phyloP scores from a whole-genome alignment of 495 filamentous ascomycete genomes.

The Rhizodiscina lignyota region DNA sequence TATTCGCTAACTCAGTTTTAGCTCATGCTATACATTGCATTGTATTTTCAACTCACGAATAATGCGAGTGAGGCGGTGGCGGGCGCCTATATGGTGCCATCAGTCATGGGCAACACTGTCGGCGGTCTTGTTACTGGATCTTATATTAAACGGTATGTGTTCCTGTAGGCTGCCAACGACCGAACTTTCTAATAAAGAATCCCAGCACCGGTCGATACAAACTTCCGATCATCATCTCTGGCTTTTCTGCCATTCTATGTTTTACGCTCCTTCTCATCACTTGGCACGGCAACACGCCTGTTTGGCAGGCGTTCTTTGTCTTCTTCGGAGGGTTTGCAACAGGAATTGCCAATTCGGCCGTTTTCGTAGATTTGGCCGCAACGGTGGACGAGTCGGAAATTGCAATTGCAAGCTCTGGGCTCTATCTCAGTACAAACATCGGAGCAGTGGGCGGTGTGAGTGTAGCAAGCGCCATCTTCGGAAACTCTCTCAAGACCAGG shows the following conservation, averaged over 20 bases:
- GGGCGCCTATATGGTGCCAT: conserved; percentile 45
- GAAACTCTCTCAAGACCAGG: background rate
- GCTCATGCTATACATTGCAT: conserved; percentile 42
- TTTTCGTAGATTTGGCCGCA: conserved; percentile 12
- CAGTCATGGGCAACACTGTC: conserved; percentile 47
- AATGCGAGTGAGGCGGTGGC: conserved; percentile 35
- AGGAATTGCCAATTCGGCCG: conserved; percentile 9
- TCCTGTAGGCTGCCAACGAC: too few species aligned
- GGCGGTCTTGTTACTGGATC: conserved; percentile 43
- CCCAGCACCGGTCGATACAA: conserved; percentile 52
- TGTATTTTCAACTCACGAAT: conserved; percentile 54
- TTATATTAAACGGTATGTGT: too few species aligned
- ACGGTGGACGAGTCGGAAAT: conserved; percentile 5
- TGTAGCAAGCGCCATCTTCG: conserved; percentile 3
- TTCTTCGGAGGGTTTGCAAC: conserved; percentile 25
- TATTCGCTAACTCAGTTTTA: conserved; percentile 4
- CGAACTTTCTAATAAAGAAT: too few species aligned
- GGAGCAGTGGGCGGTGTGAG: conserved; percentile 7
- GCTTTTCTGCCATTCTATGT: conserved; percentile 28
- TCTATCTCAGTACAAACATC: conserved; percentile 7
- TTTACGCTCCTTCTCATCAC: conserved; percentile 38
- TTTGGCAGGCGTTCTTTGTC: conserved; percentile 46
- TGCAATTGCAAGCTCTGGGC: conserved; percentile 6
- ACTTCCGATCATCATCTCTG: conserved; percentile 31
- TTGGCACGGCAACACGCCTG: conserved; percentile 46